These are phyloP conservation scores for Epichloe hybrida DNA, from an alignment of 2,329 filamentous ascomycete species.

Conservation along the genomic window DNA sequence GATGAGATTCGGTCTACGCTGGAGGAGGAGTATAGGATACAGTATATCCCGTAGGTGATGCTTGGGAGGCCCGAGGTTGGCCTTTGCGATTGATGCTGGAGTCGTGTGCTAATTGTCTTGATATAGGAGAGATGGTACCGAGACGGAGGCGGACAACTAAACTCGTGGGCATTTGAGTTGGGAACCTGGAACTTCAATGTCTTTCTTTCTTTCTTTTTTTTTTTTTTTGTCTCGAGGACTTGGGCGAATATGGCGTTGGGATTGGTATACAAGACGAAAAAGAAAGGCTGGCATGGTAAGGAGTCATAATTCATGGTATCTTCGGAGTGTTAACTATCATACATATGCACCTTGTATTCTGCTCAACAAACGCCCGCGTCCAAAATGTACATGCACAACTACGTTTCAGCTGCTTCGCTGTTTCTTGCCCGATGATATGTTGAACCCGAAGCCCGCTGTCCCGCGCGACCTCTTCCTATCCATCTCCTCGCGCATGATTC, in stretches of 20 bases:
- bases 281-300: neutral
- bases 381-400: neutral
- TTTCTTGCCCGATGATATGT: slow-evolving; percentile 37
- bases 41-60: slow-evolving; percentile 53
- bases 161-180: neutral
- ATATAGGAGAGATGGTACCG: slow-evolving; percentile 43
- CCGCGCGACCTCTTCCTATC: slow-evolving; percentile 52
- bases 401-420: slow-evolving; percentile 23
- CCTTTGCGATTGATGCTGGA: neutral
- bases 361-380: neutral
- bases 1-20: slow-evolving; percentile 49
- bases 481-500: slow-evolving; percentile 79
- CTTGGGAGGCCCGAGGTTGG: neutral
- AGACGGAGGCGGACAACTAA: slow-evolving; percentile 33
- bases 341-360: neutral
- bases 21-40: slow-evolving; percentile 49
- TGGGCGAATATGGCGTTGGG: slow-evolving; percentile 2
- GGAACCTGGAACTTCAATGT: neutral
- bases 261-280: neutral
- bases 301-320: slow-evolving; percentile 4
- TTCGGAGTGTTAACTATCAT: neutral
- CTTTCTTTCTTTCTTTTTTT: neutral
- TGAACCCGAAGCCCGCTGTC: slow-evolving; percentile 31
- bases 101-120: slow-evolving; percentile 3
- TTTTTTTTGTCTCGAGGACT: neutral